These are phyloP conservation scores for Fusarium concolor DNA, from an alignment of 2,329 filamentous ascomycete species.

Conservation along the genomic window DNA sequence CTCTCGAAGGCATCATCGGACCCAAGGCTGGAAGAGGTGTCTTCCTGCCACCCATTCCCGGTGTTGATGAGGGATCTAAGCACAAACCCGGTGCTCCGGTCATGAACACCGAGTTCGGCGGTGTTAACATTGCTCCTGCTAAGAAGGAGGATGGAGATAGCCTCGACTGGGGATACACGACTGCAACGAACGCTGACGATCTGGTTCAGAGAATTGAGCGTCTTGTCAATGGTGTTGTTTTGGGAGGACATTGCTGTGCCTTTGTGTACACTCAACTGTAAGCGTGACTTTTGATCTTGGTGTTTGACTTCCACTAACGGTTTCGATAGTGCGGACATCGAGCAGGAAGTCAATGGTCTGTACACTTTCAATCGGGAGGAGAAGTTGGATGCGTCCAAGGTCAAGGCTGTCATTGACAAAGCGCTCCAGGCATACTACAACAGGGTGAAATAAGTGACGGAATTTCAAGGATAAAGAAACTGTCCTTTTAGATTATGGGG, in stretches of 20 bases:
- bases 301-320: constrained; percentile 10
- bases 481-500: not conserved
- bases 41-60: constrained; percentile 62
- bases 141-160: constrained; percentile 54
- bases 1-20: constrained; percentile 64
- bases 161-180: constrained; percentile 76
- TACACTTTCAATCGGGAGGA: constrained; percentile 71
- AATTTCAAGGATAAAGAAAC: not conserved
- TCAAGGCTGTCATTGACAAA: constrained; percentile 68
- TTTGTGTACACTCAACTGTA: constrained; percentile 76
- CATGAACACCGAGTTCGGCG: constrained; percentile 75
- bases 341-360: constrained; percentile 76
- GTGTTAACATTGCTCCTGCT: constrained; percentile 71
- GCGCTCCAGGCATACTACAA: constrained; percentile 61
- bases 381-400: constrained; percentile 68
- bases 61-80: constrained; percentile 59
- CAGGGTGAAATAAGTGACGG: constrained; percentile 28
- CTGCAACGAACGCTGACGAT: constrained; percentile 69
- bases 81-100: constrained; percentile 68
- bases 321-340: constrained; percentile 63
- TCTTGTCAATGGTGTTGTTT: constrained; percentile 68
- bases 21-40: constrained; percentile 63
- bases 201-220: constrained; percentile 68
- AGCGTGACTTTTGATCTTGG: constrained; percentile 44
- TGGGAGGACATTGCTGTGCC: constrained; percentile 67